These are phyloP conservation scores for Parachaetomium inaequale DNA, from an alignment of 495 filamentous ascomycete species.

Conservation along the genomic window DNA sequence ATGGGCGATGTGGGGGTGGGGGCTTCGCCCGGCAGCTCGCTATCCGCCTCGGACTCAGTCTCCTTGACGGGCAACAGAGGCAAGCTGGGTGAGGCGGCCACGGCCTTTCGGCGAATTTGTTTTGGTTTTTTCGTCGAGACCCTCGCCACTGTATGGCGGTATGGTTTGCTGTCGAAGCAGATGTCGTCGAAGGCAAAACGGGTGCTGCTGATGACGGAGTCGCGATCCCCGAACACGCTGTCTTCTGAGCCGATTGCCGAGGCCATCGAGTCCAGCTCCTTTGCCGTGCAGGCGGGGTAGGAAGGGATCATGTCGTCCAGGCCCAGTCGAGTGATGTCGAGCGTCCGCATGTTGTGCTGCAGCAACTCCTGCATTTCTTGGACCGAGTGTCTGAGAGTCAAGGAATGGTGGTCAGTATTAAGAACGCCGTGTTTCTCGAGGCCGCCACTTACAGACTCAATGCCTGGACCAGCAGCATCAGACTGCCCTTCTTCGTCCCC, in stretches of 20 bases:
- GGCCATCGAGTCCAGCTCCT: background rate
- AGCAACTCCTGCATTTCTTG: background rate
- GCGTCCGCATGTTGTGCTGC: background rate
- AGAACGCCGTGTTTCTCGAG: background rate
- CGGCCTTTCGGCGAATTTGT: no score
- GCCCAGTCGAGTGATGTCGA: background rate
- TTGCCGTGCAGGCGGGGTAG: background rate
- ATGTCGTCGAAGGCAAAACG: constrained; percentile 1
- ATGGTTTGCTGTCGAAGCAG: background rate
- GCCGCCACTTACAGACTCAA: background rate
- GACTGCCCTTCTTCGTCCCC: background rate
- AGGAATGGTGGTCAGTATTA: background rate
- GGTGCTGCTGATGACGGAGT: background rate
- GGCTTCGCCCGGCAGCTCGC: no score
- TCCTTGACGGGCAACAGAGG: background rate
- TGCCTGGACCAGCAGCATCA: background rate
- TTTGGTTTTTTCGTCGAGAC: background rate
- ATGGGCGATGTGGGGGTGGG: background rate
- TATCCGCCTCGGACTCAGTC: background rate
- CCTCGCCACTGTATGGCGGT: background rate
- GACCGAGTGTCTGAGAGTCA: background rate
- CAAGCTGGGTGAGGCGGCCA: background rate
- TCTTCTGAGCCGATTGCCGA: background rate
- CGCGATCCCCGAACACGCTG: background rate
- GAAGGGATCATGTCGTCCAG: background rate